phyloP scores from a whole-genome alignment of 441 rosid species.

The Populus hybrid region DNA sequence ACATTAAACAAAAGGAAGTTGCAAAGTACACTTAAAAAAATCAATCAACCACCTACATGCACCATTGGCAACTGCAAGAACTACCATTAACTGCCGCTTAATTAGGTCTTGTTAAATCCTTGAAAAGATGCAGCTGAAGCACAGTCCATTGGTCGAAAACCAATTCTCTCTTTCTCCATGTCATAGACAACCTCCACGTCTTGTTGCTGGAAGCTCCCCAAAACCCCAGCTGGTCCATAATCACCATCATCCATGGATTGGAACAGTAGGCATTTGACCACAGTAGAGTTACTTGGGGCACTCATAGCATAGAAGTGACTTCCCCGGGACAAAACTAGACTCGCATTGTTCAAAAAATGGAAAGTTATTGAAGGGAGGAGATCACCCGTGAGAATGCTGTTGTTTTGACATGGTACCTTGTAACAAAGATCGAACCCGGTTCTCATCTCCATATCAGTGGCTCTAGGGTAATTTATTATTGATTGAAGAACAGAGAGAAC shows the following conservation, averaged over 20 bases:
- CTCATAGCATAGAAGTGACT: constrained; percentile 69
- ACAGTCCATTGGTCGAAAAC: constrained; percentile 76
- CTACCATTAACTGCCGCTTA: constrained; percentile 12
- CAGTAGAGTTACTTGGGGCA: constrained; percentile 61
- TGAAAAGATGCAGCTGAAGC: constrained; percentile 49
- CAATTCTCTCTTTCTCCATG: constrained; percentile 69
- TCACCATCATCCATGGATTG: constrained; percentile 69
- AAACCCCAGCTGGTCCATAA: constrained; percentile 77
- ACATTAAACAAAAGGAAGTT: not conserved
- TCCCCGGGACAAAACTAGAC: constrained; percentile 55
- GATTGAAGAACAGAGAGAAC: constrained; percentile 51
- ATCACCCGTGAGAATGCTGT: constrained; percentile 17
- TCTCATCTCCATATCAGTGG: constrained; percentile 44
- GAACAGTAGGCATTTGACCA: constrained; percentile 65
- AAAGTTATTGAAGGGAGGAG: constrained; percentile 63
- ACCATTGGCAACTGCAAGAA: constrained; percentile 11
- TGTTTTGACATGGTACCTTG: constrained; percentile 58
- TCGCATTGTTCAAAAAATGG: constrained; percentile 65
- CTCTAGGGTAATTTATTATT: constrained; percentile 54
- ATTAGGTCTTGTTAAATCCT: constrained; percentile 40
- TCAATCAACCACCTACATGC: not conserved
- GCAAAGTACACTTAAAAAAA: not conserved
- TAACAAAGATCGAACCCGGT: constrained; percentile 81
- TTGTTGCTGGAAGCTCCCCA: constrained; percentile 87
- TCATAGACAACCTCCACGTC: constrained; percentile 75